Evolutionary conservation across 1,284 basidiomycete species (phyloP).

Genomic region (Melanopsichium pennsylvanicum): DNA sequence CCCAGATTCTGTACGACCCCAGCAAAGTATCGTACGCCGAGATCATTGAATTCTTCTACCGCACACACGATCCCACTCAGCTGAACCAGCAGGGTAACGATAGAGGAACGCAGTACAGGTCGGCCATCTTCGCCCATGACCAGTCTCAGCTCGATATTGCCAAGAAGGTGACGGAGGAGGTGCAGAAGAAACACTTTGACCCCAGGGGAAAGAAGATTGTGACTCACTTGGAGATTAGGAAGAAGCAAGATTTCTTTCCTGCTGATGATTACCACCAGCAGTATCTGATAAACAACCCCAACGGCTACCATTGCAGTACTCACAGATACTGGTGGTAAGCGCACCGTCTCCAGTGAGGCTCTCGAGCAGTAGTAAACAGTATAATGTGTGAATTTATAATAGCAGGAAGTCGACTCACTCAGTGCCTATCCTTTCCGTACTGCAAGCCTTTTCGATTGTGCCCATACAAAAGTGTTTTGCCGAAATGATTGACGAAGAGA

Average conservation of each 20-base stretch:
- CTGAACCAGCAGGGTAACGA: conserved; percentile 66
- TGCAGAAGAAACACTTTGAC: conserved; percentile 78
- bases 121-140: conserved; percentile 84
- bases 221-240: conserved; percentile 68
- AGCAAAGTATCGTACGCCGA: conserved; percentile 78
- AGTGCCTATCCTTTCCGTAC: too few relatives aligned
- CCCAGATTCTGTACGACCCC: conserved; percentile 85
- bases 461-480: too few relatives aligned
- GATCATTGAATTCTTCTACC: conserved; percentile 73
- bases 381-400: too few relatives aligned
- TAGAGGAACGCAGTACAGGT: conserved; percentile 77
- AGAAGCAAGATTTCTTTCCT: conserved; percentile 39
- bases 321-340: conserved; percentile 47
- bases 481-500: too few relatives aligned
- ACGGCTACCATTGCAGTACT: conserved; percentile 59
- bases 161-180: conserved; percentile 80
- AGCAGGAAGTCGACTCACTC: too few relatives aligned
- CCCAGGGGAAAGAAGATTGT: conserved; percentile 79
- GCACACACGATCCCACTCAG: conserved; percentile 91
- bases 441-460: too few relatives aligned
- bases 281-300: conserved; percentile 60
- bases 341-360: too few relatives aligned
- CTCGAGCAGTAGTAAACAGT: too few relatives aligned
- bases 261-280: conserved; percentile 64
- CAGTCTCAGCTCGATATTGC: conserved; percentile 80